These are phyloP conservation scores for Coemansia pectinata DNA, from an alignment of 192 early-diverging fungal genomes.

Conservation along the genomic window DNA sequence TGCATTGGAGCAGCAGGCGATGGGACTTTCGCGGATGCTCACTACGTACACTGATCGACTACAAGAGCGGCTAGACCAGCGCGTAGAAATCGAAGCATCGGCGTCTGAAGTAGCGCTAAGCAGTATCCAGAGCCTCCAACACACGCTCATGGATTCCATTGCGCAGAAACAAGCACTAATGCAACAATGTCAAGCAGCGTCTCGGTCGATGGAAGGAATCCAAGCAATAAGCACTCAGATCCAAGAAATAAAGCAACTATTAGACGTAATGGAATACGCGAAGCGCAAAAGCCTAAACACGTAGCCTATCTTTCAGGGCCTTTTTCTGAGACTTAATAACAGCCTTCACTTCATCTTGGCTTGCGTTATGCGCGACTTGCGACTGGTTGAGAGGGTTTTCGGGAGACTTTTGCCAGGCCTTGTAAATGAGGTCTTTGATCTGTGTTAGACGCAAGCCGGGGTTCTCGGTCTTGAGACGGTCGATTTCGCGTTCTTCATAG, in stretches of 20 bases:
- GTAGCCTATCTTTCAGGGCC: slow-evolving; percentile 29
- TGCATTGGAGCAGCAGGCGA: slow-evolving; percentile 48
- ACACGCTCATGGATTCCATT: slow-evolving; percentile 17
- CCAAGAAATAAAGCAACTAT: slow-evolving; percentile 40
- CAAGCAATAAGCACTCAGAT: slow-evolving; percentile 12
- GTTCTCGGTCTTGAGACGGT: slow-evolving; percentile 74
- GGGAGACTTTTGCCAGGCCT: slow-evolving; percentile 73
- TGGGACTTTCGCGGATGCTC: slow-evolving; percentile 53
- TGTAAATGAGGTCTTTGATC: slow-evolving; percentile 77
- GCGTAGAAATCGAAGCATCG: slow-evolving; percentile 31
- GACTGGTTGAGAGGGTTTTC: slow-evolving; percentile 81
- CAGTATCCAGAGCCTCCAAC: slow-evolving; percentile 32
- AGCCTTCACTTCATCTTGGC: slow-evolving; percentile 59
- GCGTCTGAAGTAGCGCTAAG: slow-evolving; percentile 24
- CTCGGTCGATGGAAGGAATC: slow-evolving; percentile 25
- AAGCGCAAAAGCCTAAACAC: slow-evolving; percentile 33
- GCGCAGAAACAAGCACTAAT: slow-evolving; percentile 29
- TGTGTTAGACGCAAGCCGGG: slow-evolving; percentile 77
- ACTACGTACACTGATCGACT: slow-evolving; percentile 50
- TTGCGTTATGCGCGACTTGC: slow-evolving; percentile 73
- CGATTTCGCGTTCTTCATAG: slow-evolving; percentile 72
- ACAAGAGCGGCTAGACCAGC: slow-evolving; percentile 43
- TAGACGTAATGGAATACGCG: slow-evolving; percentile 49
- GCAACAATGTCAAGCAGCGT: slow-evolving; percentile 26
- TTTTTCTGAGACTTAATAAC: slow-evolving; percentile 55